Conservation (phyloP, 768 basidiomycete genomes). For the Pleurotus ostreatus region DNA sequence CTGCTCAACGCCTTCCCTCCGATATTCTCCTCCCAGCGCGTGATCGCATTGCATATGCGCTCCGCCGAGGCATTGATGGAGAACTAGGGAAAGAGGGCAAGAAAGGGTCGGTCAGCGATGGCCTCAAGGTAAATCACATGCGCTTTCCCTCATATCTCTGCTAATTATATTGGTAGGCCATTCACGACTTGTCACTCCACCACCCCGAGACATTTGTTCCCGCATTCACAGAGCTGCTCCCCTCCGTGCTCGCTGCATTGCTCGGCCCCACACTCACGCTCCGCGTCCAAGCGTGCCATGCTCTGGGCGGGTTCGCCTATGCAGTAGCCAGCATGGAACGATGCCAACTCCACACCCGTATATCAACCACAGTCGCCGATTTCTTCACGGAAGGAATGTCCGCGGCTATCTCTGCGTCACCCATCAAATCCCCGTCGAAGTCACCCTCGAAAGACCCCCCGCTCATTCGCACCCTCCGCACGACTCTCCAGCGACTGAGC, state of each 20-base stretch:
- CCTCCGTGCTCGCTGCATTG: slow-evolving; percentile 58
- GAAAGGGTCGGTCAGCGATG: slow-evolving; percentile 77
- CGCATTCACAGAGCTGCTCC: slow-evolving; percentile 51
- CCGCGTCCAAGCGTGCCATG: slow-evolving; percentile 71
- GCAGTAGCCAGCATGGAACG: slow-evolving; percentile 46
- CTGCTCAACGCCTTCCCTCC: slow-evolving; percentile 64
- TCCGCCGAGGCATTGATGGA: slow-evolving; percentile 76
- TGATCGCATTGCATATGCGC: slow-evolving; percentile 64
- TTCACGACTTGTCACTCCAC: slow-evolving; percentile 63
- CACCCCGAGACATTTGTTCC: slow-evolving; percentile 69
- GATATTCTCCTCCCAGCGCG: slow-evolving; percentile 57
- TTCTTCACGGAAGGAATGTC: slow-evolving; percentile 35
- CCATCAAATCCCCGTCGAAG: slow-evolving; percentile 31
- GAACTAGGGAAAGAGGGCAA: slow-evolving; percentile 88
- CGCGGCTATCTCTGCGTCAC: slow-evolving; percentile 30
- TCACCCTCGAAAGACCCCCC: slow-evolving; percentile 33
- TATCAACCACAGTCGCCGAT: slow-evolving; percentile 43
- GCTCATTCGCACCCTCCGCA: slow-evolving; percentile 65
- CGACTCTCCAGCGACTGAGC: slow-evolving; percentile 54
- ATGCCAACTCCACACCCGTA: slow-evolving; percentile 45
- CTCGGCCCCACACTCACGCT: slow-evolving; percentile 62
- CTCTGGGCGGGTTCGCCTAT: slow-evolving; percentile 64
- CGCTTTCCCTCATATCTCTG: slow-evolving; percentile 6
- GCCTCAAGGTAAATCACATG: slow-evolving; percentile 54
- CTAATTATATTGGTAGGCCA: slow-evolving; percentile 43